Conservation (phyloP, 2,329 filamentous ascomycete genomes). For the Stagonosporopsis vannaccii region DNA sequence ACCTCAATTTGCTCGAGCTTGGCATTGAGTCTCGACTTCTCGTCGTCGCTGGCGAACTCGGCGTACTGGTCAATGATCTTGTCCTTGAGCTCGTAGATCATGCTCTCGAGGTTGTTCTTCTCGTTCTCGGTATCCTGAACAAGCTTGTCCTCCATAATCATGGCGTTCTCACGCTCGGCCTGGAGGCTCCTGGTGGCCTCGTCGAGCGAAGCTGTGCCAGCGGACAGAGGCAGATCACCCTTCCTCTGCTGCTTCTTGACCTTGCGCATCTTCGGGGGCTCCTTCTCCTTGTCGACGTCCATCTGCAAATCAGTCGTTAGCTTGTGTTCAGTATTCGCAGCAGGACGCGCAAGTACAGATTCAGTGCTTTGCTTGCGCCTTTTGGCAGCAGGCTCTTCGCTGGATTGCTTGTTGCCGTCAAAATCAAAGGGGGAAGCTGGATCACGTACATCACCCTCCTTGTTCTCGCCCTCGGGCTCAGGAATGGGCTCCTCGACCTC, state of each 20-base stretch:
- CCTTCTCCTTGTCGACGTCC: conserved; percentile 50
- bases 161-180: conserved; percentile 82
- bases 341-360: conserved; percentile 37
- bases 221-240: conserved; percentile 87
- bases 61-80: conserved; percentile 93
- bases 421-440: conserved; percentile 31
- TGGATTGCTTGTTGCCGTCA: conserved; percentile 30
- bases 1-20: conserved; percentile 90
- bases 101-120: conserved; percentile 99
- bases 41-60: conserved; percentile 87
- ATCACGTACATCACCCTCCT: conserved; percentile 75
- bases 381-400: conserved; percentile 42
- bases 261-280: conserved; percentile 83
- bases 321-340: conserved; percentile 27
- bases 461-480: conserved; percentile 66
- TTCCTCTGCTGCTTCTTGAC: conserved; percentile 99
- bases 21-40: conserved; percentile 84
- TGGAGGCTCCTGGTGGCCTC: conserved; percentile 69
- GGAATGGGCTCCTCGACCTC: conserved; percentile 94
- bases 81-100: conserved; percentile 95
- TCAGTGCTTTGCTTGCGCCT: conserved; percentile 37
- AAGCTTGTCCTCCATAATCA: conserved; percentile 98
- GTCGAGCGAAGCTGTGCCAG: conserved; percentile 83
- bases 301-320: conserved; percentile 47
- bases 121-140: conserved; percentile 98